Base-by-base conservation (phyloP, 805 yeast genomes). In the Candida sanyiensis region DNA sequence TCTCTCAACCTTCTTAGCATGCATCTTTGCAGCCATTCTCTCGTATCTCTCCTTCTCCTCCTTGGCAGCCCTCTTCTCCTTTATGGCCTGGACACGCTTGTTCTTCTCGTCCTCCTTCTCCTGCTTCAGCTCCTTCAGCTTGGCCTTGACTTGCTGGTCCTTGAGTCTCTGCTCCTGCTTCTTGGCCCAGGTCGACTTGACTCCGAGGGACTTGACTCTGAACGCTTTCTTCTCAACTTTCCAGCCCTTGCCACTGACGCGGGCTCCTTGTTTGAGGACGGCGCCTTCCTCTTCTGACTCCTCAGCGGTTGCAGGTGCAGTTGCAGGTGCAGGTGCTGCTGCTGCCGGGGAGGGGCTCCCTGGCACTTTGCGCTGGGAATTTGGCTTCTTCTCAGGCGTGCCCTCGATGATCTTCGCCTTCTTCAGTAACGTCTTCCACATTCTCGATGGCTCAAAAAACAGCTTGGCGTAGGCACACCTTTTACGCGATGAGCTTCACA, bases 1-100 rank as follows among this genome's bases (percentile, higher is more conserved):
- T 63, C 98, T 76, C 48, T 88, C 97, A 28, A 88, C 84, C 68
- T 78, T 83, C 79, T 88, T 89, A 30, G 83, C 83, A 58, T 87
- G 90, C 95, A 90, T 85, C 63, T 83, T 86, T 40, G 75, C 72
- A 10, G 95, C 93, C 57, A 90, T 59, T 56, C 69, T 70, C 54
- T 83, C 95, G 56, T 80, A 85, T 52, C 98, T 75, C 59, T 90
- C 97, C 61, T 77, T 77, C 61, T 90, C 98, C 42, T 74, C 96
- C 68, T 82, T 43, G 59, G 77, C 75, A 51, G 80, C 88, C 56
- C 83, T 74, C 62, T 84, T 80, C 49, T 81, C 85, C 66, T 80
- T 85, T 38, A 79, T 57, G 17, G 69, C 75, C 19, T 72, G 73
- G 33, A 79, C 63, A 46, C 72, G 71, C 19, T 64, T 71, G 47